phyloP scores from a whole-genome alignment of 306 rosid genomes.

The Comarum palustre region DNA sequence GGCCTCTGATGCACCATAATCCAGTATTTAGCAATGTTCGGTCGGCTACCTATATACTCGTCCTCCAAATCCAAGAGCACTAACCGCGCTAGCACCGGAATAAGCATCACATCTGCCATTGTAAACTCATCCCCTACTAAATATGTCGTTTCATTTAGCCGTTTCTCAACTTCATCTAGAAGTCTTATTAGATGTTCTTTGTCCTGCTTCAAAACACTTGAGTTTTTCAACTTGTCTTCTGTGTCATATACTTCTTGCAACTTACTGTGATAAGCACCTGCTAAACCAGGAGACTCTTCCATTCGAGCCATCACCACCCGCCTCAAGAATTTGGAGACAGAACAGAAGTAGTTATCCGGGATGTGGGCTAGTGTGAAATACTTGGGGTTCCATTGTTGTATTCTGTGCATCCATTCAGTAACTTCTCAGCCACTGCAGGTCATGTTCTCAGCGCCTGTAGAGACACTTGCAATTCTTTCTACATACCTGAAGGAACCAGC shows the following conservation, averaged over 20 bases:
- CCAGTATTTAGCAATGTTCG: constrained; percentile 82
- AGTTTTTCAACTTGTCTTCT: constrained; percentile 69
- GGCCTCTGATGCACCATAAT: constrained; percentile 78
- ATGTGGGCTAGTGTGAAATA: constrained; percentile 65
- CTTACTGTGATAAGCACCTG: constrained; percentile 73
- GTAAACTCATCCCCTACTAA: constrained; percentile 71
- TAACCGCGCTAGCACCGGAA: constrained; percentile 66
- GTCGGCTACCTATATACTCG: constrained; percentile 59
- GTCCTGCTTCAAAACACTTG: constrained; percentile 42
- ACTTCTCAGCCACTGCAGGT: constrained; percentile 51
- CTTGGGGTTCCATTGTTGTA: constrained; percentile 84
- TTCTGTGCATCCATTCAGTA: constrained; percentile 81
- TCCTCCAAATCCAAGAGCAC: constrained; percentile 57
- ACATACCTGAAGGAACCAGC: constrained; percentile 62
- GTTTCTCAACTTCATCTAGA: constrained; percentile 69
- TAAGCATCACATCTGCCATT: constrained; percentile 84
- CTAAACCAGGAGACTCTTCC: constrained; percentile 84
- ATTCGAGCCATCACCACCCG: constrained; percentile 76
- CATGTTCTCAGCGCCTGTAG: constrained; percentile 50
- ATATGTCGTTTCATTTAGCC: constrained; percentile 53
- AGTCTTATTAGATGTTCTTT: constrained; percentile 59
- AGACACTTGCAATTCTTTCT: constrained; percentile 77
- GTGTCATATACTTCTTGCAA: constrained; percentile 77
- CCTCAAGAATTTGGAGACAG: constrained; percentile 71
- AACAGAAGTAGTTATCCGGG: constrained; percentile 60